phyloP scores from a whole-genome alignment of 2,329 filamentous ascomycete species.

The Chalaropsis ovoidea region DNA sequence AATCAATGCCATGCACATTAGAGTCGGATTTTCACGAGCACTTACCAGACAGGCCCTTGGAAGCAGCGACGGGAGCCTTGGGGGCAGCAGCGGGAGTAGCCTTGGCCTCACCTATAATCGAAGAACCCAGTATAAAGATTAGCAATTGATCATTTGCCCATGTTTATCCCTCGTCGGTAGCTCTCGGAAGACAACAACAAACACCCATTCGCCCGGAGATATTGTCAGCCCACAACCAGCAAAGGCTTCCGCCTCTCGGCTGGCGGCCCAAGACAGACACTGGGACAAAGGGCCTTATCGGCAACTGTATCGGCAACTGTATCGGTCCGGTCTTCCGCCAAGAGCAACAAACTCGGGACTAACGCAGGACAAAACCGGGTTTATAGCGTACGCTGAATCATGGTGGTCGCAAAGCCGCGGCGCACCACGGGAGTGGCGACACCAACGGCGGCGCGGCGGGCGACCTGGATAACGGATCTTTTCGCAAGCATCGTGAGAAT shows the following conservation, averaged over 20 bases:
- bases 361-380: slow-evolving; percentile 22
- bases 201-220: neutral
- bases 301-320: neutral
- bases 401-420: slow-evolving; percentile 51
- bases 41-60: slow-evolving; percentile 42
- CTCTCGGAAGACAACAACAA: neutral
- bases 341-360: neutral
- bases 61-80: slow-evolving; percentile 38
- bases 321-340: neutral
- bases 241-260: neutral
- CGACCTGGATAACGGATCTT: slow-evolving; percentile 51
- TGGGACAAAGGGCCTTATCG: neutral
- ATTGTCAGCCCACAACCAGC: neutral
- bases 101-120: slow-evolving; percentile 25
- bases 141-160: neutral
- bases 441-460: slow-evolving; percentile 46
- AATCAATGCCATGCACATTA: neutral
- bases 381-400: slow-evolving; percentile 47
- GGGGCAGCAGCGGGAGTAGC: slow-evolving; percentile 22
- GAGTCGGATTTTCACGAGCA: slow-evolving; percentile 25
- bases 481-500: slow-evolving; percentile 49
- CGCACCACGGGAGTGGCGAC: slow-evolving; percentile 41
- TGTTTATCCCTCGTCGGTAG: neutral
- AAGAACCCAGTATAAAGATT: slow-evolving; percentile 7
- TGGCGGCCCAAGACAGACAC: neutral